Conservation (phyloP, 2,329 filamentous ascomycete genomes). For the Hyphodiscus sp. region DNA sequence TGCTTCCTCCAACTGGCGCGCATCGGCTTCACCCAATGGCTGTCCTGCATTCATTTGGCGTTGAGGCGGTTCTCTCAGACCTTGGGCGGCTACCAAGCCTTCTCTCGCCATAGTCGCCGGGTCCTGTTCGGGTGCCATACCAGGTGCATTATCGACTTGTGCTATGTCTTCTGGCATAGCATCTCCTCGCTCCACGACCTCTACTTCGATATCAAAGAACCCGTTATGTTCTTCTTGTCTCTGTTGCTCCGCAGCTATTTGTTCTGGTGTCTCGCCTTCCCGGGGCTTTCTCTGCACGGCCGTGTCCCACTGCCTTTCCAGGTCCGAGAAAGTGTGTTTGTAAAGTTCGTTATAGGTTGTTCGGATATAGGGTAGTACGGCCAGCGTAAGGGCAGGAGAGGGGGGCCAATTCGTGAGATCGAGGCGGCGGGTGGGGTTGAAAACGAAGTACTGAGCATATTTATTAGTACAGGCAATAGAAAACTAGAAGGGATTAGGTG, state of each 20-base stretch:
- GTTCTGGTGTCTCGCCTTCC: slow-evolving; percentile 29
- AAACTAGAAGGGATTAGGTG: background rate
- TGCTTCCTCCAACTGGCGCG: background rate
- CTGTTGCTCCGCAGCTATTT: slow-evolving; percentile 24
- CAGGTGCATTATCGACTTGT: background rate
- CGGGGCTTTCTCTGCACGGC: slow-evolving; percentile 29
- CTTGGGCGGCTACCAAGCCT: background rate
- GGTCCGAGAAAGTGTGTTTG: slow-evolving; percentile 19
- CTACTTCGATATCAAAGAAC: slow-evolving; percentile 21
- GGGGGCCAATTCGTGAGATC: slow-evolving; percentile 39
- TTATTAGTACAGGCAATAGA: slow-evolving; percentile 1
- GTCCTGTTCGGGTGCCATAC: background rate
- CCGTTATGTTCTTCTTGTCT: slow-evolving; percentile 27
- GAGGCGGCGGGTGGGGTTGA: slow-evolving; percentile 13
- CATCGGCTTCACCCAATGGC: background rate
- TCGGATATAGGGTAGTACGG: slow-evolving; percentile 59
- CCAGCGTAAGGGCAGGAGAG: slow-evolving; percentile 57
- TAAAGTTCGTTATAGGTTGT: slow-evolving; percentile 58
- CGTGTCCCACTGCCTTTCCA: slow-evolving; percentile 28
- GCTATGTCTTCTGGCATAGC: background rate
- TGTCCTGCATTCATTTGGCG: background rate
- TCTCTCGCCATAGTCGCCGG: too few species aligned
- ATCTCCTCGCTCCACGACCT: slow-evolving; percentile 14
- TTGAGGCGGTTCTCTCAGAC: background rate
- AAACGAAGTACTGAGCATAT: slow-evolving; percentile 24